phyloP scores from a whole-genome alignment of 1,284 basidiomycete genomes.

The Cryptococcus amylolentus region DNA sequence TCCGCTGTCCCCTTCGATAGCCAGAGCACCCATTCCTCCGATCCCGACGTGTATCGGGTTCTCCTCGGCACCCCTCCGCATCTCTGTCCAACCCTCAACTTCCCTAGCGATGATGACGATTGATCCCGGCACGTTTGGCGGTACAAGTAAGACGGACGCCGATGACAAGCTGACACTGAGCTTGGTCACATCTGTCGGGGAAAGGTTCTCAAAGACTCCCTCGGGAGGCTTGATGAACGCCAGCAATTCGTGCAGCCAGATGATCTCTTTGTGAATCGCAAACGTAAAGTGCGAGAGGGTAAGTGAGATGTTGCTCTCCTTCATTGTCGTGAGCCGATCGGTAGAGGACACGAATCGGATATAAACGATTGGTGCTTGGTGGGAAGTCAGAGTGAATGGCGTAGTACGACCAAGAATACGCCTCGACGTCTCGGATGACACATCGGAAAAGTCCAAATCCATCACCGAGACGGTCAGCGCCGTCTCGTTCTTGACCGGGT shows the following conservation, averaged over 20 bases:
- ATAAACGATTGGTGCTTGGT: constrained; percentile 55
- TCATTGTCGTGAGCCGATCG: constrained; percentile 64
- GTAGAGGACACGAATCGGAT: constrained; percentile 65
- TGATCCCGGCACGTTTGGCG: constrained; percentile 62
- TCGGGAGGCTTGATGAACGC: constrained; percentile 77
- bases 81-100: constrained; percentile 63
- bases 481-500: constrained; percentile 62
- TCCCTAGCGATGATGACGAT: constrained; percentile 65
- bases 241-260: constrained; percentile 64
- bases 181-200: constrained; percentile 81
- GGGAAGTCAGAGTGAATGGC: constrained; percentile 30
- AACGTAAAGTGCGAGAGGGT: constrained; percentile 65
- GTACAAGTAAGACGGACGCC: constrained; percentile 63
- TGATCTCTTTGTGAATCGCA: constrained; percentile 61
- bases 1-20: constrained; percentile 58
- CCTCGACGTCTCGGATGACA: constrained; percentile 10
- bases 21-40: constrained; percentile 55
- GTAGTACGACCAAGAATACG: constrained; percentile 35
- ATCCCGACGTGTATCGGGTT: constrained; percentile 57
- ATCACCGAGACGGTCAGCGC: constrained; percentile 62
- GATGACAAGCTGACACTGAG: constrained; percentile 66
- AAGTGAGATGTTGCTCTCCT: constrained; percentile 72
- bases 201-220: constrained; percentile 89
- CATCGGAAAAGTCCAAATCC: constrained; percentile 57
- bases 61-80: constrained; percentile 64